Evolutionary conservation across 2,329 filamentous ascomycete species (phyloP).

Genomic region (Trichoderma breve): DNA sequence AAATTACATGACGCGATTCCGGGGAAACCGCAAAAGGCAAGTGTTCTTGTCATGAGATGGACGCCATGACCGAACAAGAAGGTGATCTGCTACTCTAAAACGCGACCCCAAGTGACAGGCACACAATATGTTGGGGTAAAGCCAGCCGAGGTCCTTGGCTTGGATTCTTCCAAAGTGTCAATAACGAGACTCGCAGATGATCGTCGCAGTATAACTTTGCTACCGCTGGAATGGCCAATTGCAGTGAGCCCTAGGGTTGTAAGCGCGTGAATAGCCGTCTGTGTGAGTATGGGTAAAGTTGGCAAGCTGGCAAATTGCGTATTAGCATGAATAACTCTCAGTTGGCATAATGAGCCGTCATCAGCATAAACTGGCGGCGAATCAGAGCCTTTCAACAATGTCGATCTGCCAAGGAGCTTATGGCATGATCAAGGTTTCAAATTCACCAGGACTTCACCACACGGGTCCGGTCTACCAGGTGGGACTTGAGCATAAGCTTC

Average conservation of each 20-base stretch:
- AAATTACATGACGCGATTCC: neutral
- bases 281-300: neutral
- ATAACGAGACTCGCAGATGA: neutral
- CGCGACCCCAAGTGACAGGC: neutral
- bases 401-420: neutral
- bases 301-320: neutral
- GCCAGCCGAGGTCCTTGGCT: neutral
- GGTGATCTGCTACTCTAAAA: neutral
- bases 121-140: neutral
- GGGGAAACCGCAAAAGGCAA: neutral
- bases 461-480: neutral
- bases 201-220: neutral
- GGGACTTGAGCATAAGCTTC: neutral
- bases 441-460: neutral
- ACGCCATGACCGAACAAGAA: conserved; percentile 3
- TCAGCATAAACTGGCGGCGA: neutral
- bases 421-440: neutral
- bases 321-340: conserved; percentile 1
- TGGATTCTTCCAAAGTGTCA: neutral
- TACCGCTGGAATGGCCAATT: neutral
- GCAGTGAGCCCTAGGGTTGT: neutral
- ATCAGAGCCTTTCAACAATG: neutral
- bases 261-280: neutral
- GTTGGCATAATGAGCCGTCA: neutral
- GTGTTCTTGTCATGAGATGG: neutral